Percentiles rank a stretch among this genome's conserved stretches.
phyloP scores from a whole-genome alignment of 176 grass and related monocot species.

The Bothriochloa decipiens region DNA sequence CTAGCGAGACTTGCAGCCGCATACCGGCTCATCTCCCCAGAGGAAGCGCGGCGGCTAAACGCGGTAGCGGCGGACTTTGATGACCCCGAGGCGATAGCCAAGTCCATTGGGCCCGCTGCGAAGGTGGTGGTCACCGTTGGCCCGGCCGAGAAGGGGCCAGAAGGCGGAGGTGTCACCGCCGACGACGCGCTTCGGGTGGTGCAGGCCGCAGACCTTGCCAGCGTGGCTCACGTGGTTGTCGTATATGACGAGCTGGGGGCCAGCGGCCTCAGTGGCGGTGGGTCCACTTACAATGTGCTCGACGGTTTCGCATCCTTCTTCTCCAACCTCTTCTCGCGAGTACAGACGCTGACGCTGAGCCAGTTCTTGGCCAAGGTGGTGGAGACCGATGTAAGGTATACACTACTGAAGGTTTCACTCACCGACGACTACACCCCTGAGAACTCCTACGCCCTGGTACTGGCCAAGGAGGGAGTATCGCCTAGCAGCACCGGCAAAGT shows the following conservation, averaged over 20 bases:
- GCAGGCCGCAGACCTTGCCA: conserved; percentile 79
- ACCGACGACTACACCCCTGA: conserved; percentile 79
- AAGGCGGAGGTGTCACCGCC: conserved; percentile 61
- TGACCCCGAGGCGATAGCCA: conserved; percentile 78
- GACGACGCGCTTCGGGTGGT: conserved; percentile 87
- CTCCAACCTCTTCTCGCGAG: conserved; percentile 63
- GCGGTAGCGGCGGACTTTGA: conserved; percentile 66
- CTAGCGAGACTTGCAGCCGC: conserved; percentile 66
- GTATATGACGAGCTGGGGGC: conserved; percentile 56
- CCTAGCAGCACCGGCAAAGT: conserved; percentile 50
- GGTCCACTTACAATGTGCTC: conserved; percentile 77
- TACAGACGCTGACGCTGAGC: conserved; percentile 61
- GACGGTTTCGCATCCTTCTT: conserved; percentile 84
- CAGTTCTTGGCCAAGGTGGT: conserved; percentile 82
- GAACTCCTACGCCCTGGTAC: conserved; percentile 66
- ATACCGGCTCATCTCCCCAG: conserved; percentile 78
- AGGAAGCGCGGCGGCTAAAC: conserved; percentile 70
- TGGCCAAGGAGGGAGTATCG: conserved; percentile 58
- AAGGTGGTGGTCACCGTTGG: conserved; percentile 92
- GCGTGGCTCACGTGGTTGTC: conserved; percentile 72
- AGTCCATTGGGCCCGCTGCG: conserved; percentile 84
- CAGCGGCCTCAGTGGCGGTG: conserved; percentile 25
- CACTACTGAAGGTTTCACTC: conserved; percentile 70
- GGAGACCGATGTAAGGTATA: conserved; percentile 83
- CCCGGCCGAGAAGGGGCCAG: conserved; percentile 58